phyloP scores from a whole-genome alignment of 2,329 filamentous ascomycete genomes.

The Coniochaeta sp. region DNA sequence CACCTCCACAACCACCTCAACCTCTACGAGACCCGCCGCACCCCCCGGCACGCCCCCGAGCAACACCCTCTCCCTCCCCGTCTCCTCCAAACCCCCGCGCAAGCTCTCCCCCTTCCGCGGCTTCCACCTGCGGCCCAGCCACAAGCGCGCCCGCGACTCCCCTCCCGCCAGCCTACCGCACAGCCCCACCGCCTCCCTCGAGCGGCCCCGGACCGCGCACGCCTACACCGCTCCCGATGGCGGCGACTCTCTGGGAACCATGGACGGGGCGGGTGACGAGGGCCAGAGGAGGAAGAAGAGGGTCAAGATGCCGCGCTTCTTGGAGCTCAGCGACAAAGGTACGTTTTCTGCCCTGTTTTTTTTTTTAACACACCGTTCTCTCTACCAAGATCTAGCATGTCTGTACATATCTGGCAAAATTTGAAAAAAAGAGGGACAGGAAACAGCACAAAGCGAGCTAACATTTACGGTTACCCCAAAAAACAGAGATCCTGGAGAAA shows the following conservation, averaged over 20 bases:
- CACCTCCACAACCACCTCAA: background rate
- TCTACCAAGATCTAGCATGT: background rate
- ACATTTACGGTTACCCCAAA: no score
- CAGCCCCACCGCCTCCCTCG: conserved; percentile 1
- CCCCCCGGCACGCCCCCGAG: conserved; percentile 10
- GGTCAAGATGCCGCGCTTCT: conserved; percentile 36
- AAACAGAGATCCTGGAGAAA: conserved; percentile 38
- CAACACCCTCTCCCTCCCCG: conserved; percentile 3
- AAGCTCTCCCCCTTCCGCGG: conserved; percentile 19
- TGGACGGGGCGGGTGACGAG: background rate
- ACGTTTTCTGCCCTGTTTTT: conserved; percentile 16
- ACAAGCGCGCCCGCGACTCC: conserved; percentile 20
- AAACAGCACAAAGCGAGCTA: no score
- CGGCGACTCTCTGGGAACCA: background rate
- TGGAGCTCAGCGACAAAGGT: conserved; percentile 40
- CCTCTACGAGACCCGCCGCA: conserved; percentile 4
- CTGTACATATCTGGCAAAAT: no score
- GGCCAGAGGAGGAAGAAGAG: background rate
- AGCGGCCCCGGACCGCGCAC: conserved; percentile 2
- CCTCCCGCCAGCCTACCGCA: conserved; percentile 17
- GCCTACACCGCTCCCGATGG: background rate
- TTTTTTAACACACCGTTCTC: background rate
- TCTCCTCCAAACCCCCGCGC: conserved; percentile 7
- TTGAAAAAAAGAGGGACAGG: no score
- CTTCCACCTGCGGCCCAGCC: conserved; percentile 17